Evolutionary conservation across 352 stramenopile genomes (phyloP), one percentile per base, ranked within the genome.

Genomic region (Peronospora tabacina): DNA sequence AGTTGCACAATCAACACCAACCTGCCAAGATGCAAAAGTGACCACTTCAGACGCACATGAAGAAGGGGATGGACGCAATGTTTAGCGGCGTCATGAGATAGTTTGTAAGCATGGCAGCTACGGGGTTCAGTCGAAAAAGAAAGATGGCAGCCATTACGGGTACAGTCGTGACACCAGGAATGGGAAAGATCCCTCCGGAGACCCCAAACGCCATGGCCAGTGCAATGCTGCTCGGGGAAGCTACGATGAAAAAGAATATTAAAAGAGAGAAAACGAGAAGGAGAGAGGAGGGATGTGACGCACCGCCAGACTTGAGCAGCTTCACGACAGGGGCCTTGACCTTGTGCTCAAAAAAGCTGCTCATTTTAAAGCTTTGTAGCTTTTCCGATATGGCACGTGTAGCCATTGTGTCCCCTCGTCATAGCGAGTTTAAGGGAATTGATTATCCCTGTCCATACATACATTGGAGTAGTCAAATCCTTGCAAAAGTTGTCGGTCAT

Each of bases 31-130:
- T 9, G n/a, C 22, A 34, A 7, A 38, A 19, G 13, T 44, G n/a
- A 16, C 37, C 3, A 26, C 22, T 19, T 11, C 13, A 1, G 1
- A 68, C 74, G 26, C 49, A 91, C 80, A 91, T 87, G 63, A 89
- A 91, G 19, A 88, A 41, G 11, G 80, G 80, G 13, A 91, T 63
- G 0, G 68, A 75, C 39, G 75, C 75, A 47, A 91, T 77, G 53
- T 91, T 91, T 33, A 91, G 65, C 5, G 80, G 80, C 38, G 80
- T 89, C 41, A 70, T 70, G 24, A 89, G 66, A 58, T 89, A 89
- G 54, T 91, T 89, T 2, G 76, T 87, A 48, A 89, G 73, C 80
- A 91, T 89, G 20, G 80, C 72, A 6, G 80, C 80, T 43, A 89
- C 74, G 8, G 80, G 71, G 43, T 91, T 91, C 24, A 91, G 61